Base-by-base conservation (phyloP, 345 rosid genomes). In the Gossypium longicalyx region DNA sequence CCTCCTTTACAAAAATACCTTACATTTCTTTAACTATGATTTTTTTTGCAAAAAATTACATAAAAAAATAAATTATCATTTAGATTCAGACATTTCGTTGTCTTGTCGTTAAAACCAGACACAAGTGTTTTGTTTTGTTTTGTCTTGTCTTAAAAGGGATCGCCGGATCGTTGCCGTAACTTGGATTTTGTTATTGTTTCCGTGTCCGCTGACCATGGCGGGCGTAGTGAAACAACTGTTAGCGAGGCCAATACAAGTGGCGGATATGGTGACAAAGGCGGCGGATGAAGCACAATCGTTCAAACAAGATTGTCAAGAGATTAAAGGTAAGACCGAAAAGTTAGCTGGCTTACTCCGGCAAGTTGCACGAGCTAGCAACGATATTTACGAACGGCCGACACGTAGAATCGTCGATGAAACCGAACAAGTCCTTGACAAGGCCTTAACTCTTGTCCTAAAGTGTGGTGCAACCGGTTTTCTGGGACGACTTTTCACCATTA, bases 351-450 rank as follows among this genome's bases (percentile, higher is more conserved):
- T 91, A n/a, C 84, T 93, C 61, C 89, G 97, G 15, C 97, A 89
- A 77, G 90, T 88, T 1, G 97, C 98, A 15, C 89, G 97, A 27
- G 87, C 94, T 1, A 87, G 89, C 88, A 87, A 83, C 77, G 91
- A 86, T n/a, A 85, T 85, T 10, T 93, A 89, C 78, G 93, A 89
- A 73, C 90, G 94, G n/a, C 96, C 98, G 0, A 89, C 98, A 0
- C 86, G 93, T 41, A 83, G 98, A 1, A 90, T 93, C 74, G 83
- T 87, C 44, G 91, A 89, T 71, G 90, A 89, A 38, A 89, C 97
- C 0, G 96, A 86, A 73, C 93, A 89, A 66, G 94, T 86, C 75
- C 94, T 93, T 3, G 86, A 87, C 69, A 88, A 91, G 79, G 91
- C 92, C 76, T 74, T 93, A 11, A 71, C 70, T 0, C 85, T 93